phyloP scores from a whole-genome alignment of 257 asterid species.

The Scutellaria baicalensis region DNA sequence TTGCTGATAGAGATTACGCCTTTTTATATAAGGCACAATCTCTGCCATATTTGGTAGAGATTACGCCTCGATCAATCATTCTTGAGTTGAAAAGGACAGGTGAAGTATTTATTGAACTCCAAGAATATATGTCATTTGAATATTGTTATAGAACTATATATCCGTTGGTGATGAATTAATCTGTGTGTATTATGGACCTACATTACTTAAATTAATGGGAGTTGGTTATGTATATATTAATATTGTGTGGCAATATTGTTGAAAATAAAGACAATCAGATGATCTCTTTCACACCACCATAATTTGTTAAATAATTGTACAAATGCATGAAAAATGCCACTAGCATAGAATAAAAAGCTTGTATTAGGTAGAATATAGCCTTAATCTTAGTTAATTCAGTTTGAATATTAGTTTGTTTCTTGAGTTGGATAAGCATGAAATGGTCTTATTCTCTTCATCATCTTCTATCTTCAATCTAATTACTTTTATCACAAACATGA shows the following conservation, averaged over 20 bases:
- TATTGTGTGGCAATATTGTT: constrained; percentile 25
- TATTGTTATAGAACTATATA: not conserved
- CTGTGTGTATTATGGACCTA: constrained; percentile 1
- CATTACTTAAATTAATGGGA: not conserved
- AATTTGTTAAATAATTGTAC: not conserved
- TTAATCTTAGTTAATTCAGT: not conserved
- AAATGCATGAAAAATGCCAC: constrained; percentile 6
- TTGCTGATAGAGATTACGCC: no score
- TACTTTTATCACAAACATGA: no score
- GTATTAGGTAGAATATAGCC: not conserved
- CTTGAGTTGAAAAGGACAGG: not conserved
- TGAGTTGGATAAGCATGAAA: not conserved
- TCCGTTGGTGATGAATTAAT: not conserved
- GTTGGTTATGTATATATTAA: not conserved
- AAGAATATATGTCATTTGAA: not conserved
- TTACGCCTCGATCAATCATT: no score
- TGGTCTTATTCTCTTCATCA: not conserved
- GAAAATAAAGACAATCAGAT: constrained; percentile 13
- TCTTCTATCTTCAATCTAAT: no score
- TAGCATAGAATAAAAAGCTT: not conserved
- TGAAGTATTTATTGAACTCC: not conserved
- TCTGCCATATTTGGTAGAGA: no score
- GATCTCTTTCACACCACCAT: constrained; percentile 21
- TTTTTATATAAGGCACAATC: no score
- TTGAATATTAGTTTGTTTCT: not conserved